These are phyloP conservation scores for Chrysanthemum lavandulifolium DNA, from an alignment of 129 eudicot species.

Conservation along the genomic window DNA sequence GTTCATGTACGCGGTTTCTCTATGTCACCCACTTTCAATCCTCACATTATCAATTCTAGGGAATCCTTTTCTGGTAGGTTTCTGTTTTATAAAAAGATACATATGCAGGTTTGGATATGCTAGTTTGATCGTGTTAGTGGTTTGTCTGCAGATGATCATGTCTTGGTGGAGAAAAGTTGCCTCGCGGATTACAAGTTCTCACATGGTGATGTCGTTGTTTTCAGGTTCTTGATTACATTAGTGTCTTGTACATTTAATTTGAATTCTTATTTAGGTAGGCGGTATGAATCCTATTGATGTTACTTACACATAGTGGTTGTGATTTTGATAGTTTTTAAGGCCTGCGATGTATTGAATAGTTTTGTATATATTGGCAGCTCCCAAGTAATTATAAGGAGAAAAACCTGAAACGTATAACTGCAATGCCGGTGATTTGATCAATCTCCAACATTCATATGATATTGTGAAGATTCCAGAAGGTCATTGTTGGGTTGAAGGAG, in stretches of 20 bases:
- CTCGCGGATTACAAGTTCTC: conserved; percentile 72
- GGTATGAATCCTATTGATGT: neutral
- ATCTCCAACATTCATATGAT: conserved; percentile 47
- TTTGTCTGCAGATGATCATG: conserved; percentile 67
- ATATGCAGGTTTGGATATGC: conserved; percentile 13
- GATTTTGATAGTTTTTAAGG: neutral
- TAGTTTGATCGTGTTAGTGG: conserved; percentile 12
- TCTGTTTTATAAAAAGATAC: conserved; percentile 8
- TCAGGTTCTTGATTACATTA: conserved; percentile 34
- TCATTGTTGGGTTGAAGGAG: conserved; percentile 99
- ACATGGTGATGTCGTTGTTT: conserved; percentile 84
- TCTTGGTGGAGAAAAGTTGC: conserved; percentile 86
- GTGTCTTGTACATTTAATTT: neutral
- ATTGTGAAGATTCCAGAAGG: conserved; percentile 78
- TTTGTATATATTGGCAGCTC: conserved; percentile 55
- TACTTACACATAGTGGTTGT: neutral
- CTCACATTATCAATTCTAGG: conserved; percentile 31
- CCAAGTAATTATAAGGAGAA: conserved; percentile 68
- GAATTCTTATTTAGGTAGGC: neutral
- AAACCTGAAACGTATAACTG: conserved; percentile 70
- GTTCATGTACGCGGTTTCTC: conserved; percentile 71
- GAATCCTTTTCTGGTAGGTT: conserved; percentile 41
- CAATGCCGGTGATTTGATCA: conserved; percentile 85
- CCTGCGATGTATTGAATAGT: neutral
- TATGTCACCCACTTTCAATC: conserved; percentile 91